phyloP scores from a whole-genome alignment of 441 rosid species.

The Croton laevigatus region DNA sequence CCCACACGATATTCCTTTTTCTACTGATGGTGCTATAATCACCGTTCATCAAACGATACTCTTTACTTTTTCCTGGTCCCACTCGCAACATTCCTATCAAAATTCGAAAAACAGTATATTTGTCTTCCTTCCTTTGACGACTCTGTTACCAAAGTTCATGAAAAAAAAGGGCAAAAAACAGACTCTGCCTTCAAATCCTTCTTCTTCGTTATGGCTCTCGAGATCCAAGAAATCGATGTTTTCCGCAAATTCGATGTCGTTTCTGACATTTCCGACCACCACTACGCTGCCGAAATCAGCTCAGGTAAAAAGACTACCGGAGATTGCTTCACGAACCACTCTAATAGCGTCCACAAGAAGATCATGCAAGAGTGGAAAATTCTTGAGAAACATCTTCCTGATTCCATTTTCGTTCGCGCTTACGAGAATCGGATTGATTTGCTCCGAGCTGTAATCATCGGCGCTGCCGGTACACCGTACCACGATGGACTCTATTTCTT shows the following conservation, averaged over 20 bases:
- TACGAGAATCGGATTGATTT: slow-evolving; percentile 51
- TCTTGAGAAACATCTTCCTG: slow-evolving; percentile 44
- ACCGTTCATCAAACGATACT: not conserved
- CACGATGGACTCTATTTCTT: slow-evolving; percentile 61
- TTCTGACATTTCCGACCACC: slow-evolving; percentile 33
- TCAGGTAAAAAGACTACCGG: slow-evolving; percentile 3
- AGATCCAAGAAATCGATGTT: slow-evolving; percentile 21
- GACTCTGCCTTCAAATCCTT: too few relatives aligned
- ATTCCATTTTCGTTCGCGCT: slow-evolving; percentile 48
- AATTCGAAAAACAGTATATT: not conserved
- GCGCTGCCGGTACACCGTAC: slow-evolving; percentile 55
- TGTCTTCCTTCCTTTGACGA: not conserved
- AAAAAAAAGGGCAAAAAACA: not conserved
- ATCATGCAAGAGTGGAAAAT: slow-evolving; percentile 54
- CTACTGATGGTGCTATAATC: not conserved
- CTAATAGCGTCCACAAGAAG: slow-evolving; percentile 31
- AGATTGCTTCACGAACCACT: slow-evolving; percentile 21
- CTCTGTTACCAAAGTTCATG: not conserved
- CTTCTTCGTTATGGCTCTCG: slow-evolving; percentile 15
- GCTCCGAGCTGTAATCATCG: slow-evolving; percentile 43
- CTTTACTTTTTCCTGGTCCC: not conserved
- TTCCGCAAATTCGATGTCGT: slow-evolving; percentile 37
- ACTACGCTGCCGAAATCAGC: slow-evolving; percentile 13
- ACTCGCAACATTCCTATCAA: not conserved
- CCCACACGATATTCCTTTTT: not conserved